Conservation (phyloP, 78 protist species). For the Planoprotostelium fungivorum region DNA sequence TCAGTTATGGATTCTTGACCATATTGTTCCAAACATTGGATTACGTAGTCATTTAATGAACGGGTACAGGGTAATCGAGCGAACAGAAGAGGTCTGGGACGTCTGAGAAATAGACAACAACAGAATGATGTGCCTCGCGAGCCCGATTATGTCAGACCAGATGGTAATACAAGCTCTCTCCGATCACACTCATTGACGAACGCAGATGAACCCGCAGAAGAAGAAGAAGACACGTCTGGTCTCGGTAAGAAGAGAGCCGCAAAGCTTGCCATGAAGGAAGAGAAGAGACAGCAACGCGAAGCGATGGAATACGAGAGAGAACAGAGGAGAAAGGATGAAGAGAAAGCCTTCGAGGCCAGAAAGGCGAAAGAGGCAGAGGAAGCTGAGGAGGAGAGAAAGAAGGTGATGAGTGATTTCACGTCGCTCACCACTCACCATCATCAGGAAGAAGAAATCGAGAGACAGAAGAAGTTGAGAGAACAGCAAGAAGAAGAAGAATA, state of each 20-base stretch:
- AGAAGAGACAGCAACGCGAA: constrained; percentile 48
- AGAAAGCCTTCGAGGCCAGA: constrained; percentile 10
- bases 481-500: constrained; percentile 55
- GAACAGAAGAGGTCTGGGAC: neutral
- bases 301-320: constrained; percentile 28
- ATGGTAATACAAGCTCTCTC: too few relatives aligned
- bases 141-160: neutral
- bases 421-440: neutral
- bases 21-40: too few relatives aligned
- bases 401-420: neutral
- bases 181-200: too few relatives aligned
- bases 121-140: neutral
- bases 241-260: constrained; percentile 54
- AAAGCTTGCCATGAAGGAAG: constrained; percentile 51
- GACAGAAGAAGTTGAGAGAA: constrained; percentile 25
- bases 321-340: constrained; percentile 44
- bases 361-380: constrained; percentile 31
- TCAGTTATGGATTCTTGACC: too few relatives aligned
- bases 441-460: constrained; percentile 24
- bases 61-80: too few relatives aligned
- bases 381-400: constrained; percentile 23
- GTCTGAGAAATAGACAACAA: neutral
- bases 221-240: neutral
- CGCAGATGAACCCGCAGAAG: neutral
- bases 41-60: too few relatives aligned